Base-by-base conservation (phyloP, 1,139 yeast genomes). In the Kodamaea sp. region DNA sequence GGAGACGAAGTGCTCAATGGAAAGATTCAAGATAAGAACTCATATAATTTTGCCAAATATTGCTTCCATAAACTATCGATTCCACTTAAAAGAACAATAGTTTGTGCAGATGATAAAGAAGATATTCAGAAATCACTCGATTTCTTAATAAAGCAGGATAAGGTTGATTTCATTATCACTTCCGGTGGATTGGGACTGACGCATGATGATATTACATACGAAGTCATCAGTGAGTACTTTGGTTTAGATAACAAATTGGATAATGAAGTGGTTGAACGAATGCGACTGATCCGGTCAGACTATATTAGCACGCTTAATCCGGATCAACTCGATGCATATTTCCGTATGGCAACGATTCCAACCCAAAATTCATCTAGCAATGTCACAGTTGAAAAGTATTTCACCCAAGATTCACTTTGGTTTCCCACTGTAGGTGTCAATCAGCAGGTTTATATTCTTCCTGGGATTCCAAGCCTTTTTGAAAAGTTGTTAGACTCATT, bases 151-250 rank as follows among this genome's bases (percentile, higher is more conserved):
- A 54, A 59, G 20, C 62, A 73, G 25, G 55, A 66, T 15, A 65
- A 73, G 34, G 81, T 80, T 49, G 92, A 85, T 53, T 73, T 87
- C 40, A 73, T 87, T 5, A 74, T 86, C 11, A 86, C 96, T 1
- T 78, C 88, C 11, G 96, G 96, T 2, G 88, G 87, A 0, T 84
- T 88, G 45, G 96, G 96, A 0, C 86, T 95, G 3, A 88, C 96
- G 0, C 95, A 87, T 52, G 96, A 87, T 55, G 96, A 87, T 57
- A 82, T 87, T 42, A 86, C 95, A 0, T 87, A 88, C 57, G 79
- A 79, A 37, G 73, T 84, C 5, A 57, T 87, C 10, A 85, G 89
- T 2, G 74, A 73, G 46, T 84, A 85, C 15, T 87, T 70, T 52
- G 62, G 62, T 2, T 58, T 84, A 8, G 73, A 73, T 0, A 63